A percentile compares a stretch with the other conserved stretches of the same genome.
These are phyloP conservation scores for Leptographium radiaticola DNA, from an alignment of 2,329 filamentous ascomycete genomes.

Conservation along the genomic window DNA sequence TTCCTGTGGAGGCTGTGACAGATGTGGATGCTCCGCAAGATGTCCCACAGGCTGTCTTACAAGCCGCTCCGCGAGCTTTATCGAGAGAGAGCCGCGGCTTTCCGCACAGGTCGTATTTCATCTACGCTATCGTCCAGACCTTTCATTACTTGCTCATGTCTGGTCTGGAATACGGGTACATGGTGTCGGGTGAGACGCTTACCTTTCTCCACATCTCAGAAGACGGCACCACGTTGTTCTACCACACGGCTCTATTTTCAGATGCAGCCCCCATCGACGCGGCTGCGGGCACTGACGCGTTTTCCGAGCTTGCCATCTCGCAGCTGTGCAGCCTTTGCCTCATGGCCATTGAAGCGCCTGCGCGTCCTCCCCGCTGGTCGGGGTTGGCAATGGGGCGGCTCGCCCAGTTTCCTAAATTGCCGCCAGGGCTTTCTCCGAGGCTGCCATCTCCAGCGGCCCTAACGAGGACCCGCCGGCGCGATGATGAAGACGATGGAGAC, in stretches of 20 bases:
- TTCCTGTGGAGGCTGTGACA: background rate
- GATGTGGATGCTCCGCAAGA: background rate
- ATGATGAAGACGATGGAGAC: background rate
- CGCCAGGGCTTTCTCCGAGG: background rate
- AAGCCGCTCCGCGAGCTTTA: background rate
- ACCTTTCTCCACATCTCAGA: background rate
- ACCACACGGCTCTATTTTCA: background rate
- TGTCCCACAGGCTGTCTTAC: background rate
- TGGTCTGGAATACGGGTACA: constrained; percentile 1
- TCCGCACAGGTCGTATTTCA: background rate
- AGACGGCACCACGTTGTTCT: background rate
- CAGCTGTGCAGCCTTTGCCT: background rate
- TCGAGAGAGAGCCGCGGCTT: background rate
- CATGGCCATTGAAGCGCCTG: background rate
- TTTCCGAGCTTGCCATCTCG: background rate
- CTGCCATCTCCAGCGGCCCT: background rate
- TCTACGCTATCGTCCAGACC: background rate
- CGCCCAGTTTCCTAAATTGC: background rate
- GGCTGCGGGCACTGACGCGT: background rate
- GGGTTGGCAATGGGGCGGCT: background rate
- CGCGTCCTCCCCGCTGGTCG: background rate
- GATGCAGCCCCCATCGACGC: background rate
- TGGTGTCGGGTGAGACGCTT: constrained; percentile 1
- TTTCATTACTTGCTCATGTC: constrained; percentile 1
- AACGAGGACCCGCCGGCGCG: background rate